Evolutionary conservation across 768 basidiomycete species (phyloP).

Genomic region (Leccinum fibrillosum): DNA sequence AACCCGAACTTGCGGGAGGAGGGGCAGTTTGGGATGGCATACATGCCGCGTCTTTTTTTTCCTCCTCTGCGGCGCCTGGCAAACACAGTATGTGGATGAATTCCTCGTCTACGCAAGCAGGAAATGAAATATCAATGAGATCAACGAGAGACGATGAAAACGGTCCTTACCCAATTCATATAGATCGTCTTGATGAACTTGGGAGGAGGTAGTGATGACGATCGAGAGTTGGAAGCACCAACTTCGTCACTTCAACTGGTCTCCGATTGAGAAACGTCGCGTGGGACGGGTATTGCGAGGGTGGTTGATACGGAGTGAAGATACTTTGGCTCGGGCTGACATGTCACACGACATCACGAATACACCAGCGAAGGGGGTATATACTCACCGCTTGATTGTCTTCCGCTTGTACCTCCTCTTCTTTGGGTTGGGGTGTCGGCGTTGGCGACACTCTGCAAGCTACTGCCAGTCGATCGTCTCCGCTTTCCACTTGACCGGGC

Average conservation of each 20-base stretch:
- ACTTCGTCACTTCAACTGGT: neutral
- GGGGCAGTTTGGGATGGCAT: neutral
- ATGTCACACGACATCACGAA: neutral
- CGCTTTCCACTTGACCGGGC: neutral
- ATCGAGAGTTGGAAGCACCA: neutral
- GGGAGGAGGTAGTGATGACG: neutral
- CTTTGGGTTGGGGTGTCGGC: neutral
- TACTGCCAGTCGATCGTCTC: neutral
- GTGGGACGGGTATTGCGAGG: slow-evolving; percentile 8
- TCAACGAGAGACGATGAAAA: neutral
- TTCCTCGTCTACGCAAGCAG: slow-evolving; percentile 22
- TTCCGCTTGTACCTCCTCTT: neutral
- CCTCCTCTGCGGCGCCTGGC: neutral
- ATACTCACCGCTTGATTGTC: slow-evolving; percentile 4
- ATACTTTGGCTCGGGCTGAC: slow-evolving; percentile 9
- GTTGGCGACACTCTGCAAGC: neutral
- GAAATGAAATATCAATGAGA: neutral
- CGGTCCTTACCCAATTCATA: slow-evolving; percentile 22
- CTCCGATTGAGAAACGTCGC: slow-evolving; percentile 2
- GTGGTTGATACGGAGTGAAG: slow-evolving; percentile 26
- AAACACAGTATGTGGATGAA: slow-evolving; percentile 12
- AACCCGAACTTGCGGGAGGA: neutral
- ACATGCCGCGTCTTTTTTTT: neutral
- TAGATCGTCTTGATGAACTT: slow-evolving; percentile 28
- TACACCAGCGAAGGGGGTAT: neutral